Evolutionary conservation across 2,329 filamentous ascomycete genomes (phyloP).

Genomic region (Sporothrix brasiliensis): DNA sequence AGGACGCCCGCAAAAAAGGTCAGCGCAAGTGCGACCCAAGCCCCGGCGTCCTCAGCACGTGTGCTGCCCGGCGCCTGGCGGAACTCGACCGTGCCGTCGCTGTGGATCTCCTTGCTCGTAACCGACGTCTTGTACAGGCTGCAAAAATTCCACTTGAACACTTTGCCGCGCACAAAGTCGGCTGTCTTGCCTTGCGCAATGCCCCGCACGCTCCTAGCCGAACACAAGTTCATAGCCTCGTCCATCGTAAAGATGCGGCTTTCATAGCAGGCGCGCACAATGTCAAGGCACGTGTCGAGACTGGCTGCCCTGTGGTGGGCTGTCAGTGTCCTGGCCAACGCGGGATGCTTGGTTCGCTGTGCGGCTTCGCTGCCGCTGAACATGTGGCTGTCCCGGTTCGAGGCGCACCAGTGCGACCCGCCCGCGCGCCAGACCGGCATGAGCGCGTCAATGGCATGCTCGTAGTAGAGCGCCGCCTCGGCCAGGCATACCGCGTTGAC

Average conservation of each 20-base stretch:
- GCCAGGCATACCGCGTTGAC: constrained; percentile 39
- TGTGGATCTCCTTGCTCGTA: not conserved
- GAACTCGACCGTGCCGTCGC: constrained; percentile 45
- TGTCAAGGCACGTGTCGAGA: constrained; percentile 34
- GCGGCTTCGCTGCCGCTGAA: constrained; percentile 38
- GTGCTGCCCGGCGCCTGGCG: constrained; percentile 45
- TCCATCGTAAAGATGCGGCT: constrained; percentile 21
- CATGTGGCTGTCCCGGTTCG: constrained; percentile 41
- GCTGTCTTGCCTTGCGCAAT: constrained; percentile 40
- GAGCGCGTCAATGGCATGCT: constrained; percentile 43
- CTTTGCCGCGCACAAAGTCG: constrained; percentile 46
- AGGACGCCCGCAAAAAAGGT: constrained; percentile 43
- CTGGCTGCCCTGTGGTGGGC: not conserved
- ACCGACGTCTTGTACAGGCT: constrained; percentile 31
- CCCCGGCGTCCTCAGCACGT: constrained; percentile 40
- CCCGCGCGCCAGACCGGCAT: constrained; percentile 38
- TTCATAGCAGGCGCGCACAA: constrained; percentile 38
- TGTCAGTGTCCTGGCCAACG: not conserved
- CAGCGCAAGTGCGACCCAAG: constrained; percentile 43
- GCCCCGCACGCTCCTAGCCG: constrained; percentile 42
- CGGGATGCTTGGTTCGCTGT: not conserved
- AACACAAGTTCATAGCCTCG: constrained; percentile 43
- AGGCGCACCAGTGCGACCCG: constrained; percentile 44
- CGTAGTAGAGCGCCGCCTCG: constrained; percentile 44
- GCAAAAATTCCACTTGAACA: constrained; percentile 48